These are phyloP conservation scores for Alternaria sp. DNA, from an alignment of 2,329 filamentous ascomycete species.

Conservation along the genomic window DNA sequence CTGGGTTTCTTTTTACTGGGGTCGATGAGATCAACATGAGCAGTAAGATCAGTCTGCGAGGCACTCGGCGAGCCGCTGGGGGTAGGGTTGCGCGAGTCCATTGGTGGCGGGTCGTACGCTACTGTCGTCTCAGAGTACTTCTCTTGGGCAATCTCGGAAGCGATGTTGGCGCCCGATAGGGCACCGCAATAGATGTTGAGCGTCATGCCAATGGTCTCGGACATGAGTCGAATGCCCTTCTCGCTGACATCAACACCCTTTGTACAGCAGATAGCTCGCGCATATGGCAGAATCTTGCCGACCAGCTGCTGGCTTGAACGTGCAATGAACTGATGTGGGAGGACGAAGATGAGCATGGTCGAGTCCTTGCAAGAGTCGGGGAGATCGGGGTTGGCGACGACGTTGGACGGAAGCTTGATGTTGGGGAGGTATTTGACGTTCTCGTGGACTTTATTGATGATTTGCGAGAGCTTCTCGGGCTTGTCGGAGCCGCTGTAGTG, in stretches of 20 bases:
- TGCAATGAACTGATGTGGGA: constrained; percentile 94
- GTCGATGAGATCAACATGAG: constrained; percentile 59
- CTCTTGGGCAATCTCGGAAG: constrained; percentile 90
- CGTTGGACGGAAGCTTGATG: constrained; percentile 80
- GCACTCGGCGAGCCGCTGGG: constrained; percentile 57
- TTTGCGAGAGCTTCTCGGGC: constrained; percentile 82
- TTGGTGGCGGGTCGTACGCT: constrained; percentile 88
- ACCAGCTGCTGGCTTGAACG: constrained; percentile 83
- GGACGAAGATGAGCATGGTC: constrained; percentile 92
- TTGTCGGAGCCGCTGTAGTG: constrained; percentile 71
- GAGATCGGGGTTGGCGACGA: constrained; percentile 83
- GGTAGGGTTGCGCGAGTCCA: constrained; percentile 82
- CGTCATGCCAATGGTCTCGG: constrained; percentile 88
- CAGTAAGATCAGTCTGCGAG: constrained; percentile 57
- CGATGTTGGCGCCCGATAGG: constrained; percentile 94
- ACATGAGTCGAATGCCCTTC: constrained; percentile 86
- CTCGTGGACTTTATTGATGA: constrained; percentile 94
- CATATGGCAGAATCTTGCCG: constrained; percentile 89
- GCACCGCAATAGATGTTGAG: constrained; percentile 97
- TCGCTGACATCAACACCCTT: constrained; percentile 95
- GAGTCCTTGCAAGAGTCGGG: constrained; percentile 81
- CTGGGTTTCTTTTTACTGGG: constrained; percentile 60
- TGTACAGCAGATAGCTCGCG: constrained; percentile 94
- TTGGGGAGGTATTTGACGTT: constrained; percentile 98
- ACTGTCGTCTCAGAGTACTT: constrained; percentile 98